Evolutionary conservation across 495 filamentous ascomycete species (phyloP).

Genomic region (Talaromyces proteolyticus): DNA sequence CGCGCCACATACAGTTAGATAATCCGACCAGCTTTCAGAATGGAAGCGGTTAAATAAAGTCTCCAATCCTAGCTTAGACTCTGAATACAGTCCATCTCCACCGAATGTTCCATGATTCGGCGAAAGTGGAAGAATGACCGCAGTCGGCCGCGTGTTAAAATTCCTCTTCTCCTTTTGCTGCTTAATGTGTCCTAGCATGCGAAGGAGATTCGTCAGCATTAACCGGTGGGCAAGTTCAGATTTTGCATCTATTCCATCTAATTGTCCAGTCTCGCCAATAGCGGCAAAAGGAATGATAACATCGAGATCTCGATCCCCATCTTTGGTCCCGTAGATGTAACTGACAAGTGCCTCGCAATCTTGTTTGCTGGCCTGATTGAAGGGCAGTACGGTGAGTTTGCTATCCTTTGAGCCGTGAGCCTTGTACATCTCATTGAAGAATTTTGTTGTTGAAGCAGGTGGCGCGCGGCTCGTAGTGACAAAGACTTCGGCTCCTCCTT

Average conservation of each 20-base stretch:
- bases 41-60: slow-evolving; percentile 10
- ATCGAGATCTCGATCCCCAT: slow-evolving; percentile 15
- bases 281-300: slow-evolving; percentile 94
- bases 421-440: slow-evolving; percentile 15
- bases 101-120: slow-evolving; percentile 20
- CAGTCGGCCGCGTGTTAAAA: slow-evolving; percentile 6
- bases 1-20: slow-evolving; percentile 16
- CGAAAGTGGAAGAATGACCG: slow-evolving; percentile 17
- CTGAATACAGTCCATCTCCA: slow-evolving; percentile 17
- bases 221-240: slow-evolving; percentile 15
- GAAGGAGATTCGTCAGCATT: slow-evolving; percentile 15
- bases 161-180: not conserved
- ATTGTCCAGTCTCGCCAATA: slow-evolving; percentile 40
- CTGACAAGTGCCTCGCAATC: slow-evolving; percentile 16
- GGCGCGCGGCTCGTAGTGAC: slow-evolving; percentile 16
- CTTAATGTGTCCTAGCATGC: slow-evolving; percentile 10
- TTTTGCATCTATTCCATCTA: slow-evolving; percentile 14
- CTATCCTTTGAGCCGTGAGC: slow-evolving; percentile 14
- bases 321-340: slow-evolving; percentile 12
- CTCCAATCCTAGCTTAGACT: slow-evolving; percentile 19
- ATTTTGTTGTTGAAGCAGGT: slow-evolving; percentile 6
- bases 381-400: slow-evolving; percentile 14
- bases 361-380: slow-evolving; percentile 23
- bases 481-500: slow-evolving; percentile 18
- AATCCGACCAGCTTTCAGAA: slow-evolving; percentile 16